phyloP scores from a whole-genome alignment of 2,329 filamentous ascomycete genomes.

The Rhinocladiella similis region DNA sequence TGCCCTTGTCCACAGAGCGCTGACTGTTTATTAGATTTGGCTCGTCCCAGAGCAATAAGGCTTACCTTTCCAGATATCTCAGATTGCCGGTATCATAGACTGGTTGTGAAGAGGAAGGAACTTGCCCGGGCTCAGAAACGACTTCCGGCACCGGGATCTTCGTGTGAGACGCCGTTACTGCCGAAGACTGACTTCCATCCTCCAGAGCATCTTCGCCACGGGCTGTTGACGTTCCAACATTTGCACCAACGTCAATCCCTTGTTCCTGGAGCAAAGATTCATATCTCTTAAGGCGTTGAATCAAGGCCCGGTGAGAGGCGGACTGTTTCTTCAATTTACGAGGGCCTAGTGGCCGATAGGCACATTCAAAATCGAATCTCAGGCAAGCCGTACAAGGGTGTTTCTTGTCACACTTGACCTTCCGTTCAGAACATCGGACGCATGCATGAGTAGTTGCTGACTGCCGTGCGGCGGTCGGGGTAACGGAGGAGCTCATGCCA shows the following conservation, averaged over 20 bases:
- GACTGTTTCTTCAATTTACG: slow-evolving; percentile 23
- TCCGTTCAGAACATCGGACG: slow-evolving; percentile 40
- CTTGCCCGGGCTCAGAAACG: slow-evolving; percentile 15
- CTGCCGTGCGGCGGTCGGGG: no score
- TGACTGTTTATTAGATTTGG: slow-evolving; percentile 20
- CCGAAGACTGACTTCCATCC: no score
- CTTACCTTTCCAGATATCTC: slow-evolving; percentile 29
- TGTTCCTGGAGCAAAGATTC: slow-evolving; percentile 24
- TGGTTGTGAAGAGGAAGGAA: slow-evolving; percentile 17
- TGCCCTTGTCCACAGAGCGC: slow-evolving; percentile 31
- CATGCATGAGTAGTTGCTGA: slow-evolving; percentile 28
- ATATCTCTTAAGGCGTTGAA: slow-evolving; percentile 19
- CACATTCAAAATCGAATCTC: slow-evolving; percentile 38
- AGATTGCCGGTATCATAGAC: slow-evolving; percentile 19
- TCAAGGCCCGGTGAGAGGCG: slow-evolving; percentile 8
- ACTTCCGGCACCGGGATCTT: background rate
- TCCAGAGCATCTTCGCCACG: no score
- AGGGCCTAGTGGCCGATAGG: slow-evolving; percentile 29
- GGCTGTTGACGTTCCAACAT: slow-evolving; percentile 1
- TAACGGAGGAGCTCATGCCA: no score
- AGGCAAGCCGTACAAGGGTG: slow-evolving; percentile 46
- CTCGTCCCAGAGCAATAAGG: no score
- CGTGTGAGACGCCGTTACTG: background rate
- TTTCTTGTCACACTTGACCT: slow-evolving; percentile 45
- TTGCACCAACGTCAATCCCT: slow-evolving; percentile 19